Evolutionary conservation across 768 basidiomycete species (phyloP).

Genomic region (Mycena chlorophos): DNA sequence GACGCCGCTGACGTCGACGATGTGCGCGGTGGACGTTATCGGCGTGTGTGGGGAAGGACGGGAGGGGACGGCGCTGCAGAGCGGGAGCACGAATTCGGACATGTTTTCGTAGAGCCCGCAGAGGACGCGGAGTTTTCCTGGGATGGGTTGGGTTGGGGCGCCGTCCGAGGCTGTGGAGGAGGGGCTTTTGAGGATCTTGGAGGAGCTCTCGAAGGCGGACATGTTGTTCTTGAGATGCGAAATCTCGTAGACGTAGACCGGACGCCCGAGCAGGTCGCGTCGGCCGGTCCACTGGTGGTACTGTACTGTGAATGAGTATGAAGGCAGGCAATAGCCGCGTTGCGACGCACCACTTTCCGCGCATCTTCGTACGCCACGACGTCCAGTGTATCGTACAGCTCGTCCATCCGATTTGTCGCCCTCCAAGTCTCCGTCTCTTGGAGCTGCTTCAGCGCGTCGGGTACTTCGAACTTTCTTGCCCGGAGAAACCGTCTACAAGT

Average conservation of each 20-base stretch:
- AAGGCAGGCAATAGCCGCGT: background rate
- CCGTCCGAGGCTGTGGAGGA: conserved; percentile 1
- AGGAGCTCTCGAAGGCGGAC: conserved; percentile 47
- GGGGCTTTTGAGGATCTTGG: conserved; percentile 9
- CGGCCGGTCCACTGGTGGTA: conserved; percentile 63
- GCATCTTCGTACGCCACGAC: conserved; percentile 45
- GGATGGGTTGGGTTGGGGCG: conserved; percentile 2
- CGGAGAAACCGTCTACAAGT: conserved; percentile 57
- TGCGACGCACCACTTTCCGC: conserved; percentile 34
- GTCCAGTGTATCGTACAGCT: conserved; percentile 50
- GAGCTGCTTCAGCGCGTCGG: conserved; percentile 53
- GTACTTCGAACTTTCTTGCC: conserved; percentile 52
- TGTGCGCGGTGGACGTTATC: conserved; percentile 43
- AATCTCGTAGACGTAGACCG: conserved; percentile 34
- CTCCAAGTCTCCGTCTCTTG: conserved; percentile 53
- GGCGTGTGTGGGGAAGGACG: conserved; percentile 33
- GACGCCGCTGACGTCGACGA: conserved; percentile 50
- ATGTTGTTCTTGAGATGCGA: conserved; percentile 41
- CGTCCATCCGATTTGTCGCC: conserved; percentile 42
- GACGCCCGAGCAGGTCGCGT: conserved; percentile 43
- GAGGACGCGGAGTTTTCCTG: conserved; percentile 19
- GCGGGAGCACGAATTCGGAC: conserved; percentile 47
- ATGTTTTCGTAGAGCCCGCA: conserved; percentile 47
- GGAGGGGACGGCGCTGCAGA: conserved; percentile 45
- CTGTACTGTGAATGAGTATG: conserved; percentile 1